Conservation (phyloP, 2,329 filamentous ascomycete genomes). For the Sporothrix euskadiensis region DNA sequence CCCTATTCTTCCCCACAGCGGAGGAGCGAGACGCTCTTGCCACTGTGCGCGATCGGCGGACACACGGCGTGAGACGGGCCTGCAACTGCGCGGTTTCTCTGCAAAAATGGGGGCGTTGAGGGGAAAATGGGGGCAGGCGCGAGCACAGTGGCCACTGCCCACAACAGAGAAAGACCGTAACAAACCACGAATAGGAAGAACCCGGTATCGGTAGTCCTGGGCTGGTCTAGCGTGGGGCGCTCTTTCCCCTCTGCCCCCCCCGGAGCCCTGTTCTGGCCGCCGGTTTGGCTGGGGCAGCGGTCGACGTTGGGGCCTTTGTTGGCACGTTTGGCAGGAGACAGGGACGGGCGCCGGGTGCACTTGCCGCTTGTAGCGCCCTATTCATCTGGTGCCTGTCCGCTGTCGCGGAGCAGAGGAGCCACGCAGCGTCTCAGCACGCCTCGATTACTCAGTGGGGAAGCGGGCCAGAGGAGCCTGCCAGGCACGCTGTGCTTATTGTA, state of each 20-base stretch:
- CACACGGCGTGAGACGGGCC: background rate
- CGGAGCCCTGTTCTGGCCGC: background rate
- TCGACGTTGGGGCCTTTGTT: background rate
- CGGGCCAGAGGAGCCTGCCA: constrained; percentile 24
- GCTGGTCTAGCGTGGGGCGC: constrained; percentile 11
- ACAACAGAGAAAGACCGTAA: background rate
- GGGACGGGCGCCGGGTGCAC: background rate
- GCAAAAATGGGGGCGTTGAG: background rate
- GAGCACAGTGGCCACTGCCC: background rate
- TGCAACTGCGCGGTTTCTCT: constrained; percentile 22
- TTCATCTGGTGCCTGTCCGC: background rate
- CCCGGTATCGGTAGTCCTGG: constrained; percentile 28
- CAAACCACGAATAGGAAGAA: background rate
- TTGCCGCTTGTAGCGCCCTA: constrained; percentile 20
- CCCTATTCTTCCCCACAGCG: constrained; percentile 14
- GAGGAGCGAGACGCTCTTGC: constrained; percentile 1
- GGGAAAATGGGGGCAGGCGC: background rate
- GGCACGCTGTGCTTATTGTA: background rate
- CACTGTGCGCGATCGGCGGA: constrained; percentile 17
- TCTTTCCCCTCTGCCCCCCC: background rate
- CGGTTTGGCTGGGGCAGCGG: background rate
- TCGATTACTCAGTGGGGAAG: constrained; percentile 25
- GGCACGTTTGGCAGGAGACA: background rate
- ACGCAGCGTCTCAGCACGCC: constrained; percentile 6
- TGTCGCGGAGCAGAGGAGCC: constrained; percentile 23